phyloP scores from a whole-genome alignment of 371 early-diverging fungal genomes.

The Fennellomyces sp. region DNA sequence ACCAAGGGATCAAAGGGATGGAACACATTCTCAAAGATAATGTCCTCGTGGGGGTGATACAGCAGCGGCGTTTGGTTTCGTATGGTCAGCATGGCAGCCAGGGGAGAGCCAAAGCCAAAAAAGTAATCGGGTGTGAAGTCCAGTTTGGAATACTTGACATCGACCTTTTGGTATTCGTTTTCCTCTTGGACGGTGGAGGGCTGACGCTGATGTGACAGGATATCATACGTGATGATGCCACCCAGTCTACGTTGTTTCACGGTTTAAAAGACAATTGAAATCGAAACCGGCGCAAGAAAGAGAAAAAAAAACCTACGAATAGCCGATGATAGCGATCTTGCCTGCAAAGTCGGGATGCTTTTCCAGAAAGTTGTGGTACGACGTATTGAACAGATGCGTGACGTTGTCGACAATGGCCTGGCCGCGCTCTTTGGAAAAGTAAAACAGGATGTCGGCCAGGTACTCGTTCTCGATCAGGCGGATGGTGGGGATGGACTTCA shows the following conservation, averaged over 20 bases:
- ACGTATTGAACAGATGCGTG: slow-evolving; percentile 56
- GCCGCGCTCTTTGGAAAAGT: slow-evolving; percentile 58
- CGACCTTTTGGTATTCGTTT: slow-evolving; percentile 36
- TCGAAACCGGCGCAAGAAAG: too few relatives aligned
- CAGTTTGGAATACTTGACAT: slow-evolving; percentile 50
- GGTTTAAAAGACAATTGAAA: too few relatives aligned
- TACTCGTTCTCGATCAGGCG: slow-evolving; percentile 71
- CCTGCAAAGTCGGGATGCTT: slow-evolving; percentile 63
- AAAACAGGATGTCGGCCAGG: slow-evolving; percentile 69
- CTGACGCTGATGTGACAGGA: slow-evolving; percentile 52
- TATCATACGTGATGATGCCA: slow-evolving; percentile 67
- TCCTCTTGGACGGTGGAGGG: slow-evolving; percentile 19
- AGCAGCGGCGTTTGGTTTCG: slow-evolving; percentile 53
- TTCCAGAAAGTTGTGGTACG: slow-evolving; percentile 54
- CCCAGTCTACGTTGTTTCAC: slow-evolving; percentile 53
- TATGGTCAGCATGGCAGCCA: slow-evolving; percentile 64
- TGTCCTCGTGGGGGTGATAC: slow-evolving; percentile 55
- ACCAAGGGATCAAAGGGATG: slow-evolving; percentile 69
- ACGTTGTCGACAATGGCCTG: slow-evolving; percentile 61
- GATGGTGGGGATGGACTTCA: slow-evolving; percentile 67
- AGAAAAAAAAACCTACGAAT: slow-evolving; percentile 39
- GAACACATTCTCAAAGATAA: slow-evolving; percentile 65
- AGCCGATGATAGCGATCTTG: slow-evolving; percentile 59
- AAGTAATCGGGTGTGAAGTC: slow-evolving; percentile 58
- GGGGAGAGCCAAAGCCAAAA: slow-evolving; percentile 65